Base-by-base conservation (phyloP, 2,329 filamentous ascomycete species). In the Lachnellula subtilissima region DNA sequence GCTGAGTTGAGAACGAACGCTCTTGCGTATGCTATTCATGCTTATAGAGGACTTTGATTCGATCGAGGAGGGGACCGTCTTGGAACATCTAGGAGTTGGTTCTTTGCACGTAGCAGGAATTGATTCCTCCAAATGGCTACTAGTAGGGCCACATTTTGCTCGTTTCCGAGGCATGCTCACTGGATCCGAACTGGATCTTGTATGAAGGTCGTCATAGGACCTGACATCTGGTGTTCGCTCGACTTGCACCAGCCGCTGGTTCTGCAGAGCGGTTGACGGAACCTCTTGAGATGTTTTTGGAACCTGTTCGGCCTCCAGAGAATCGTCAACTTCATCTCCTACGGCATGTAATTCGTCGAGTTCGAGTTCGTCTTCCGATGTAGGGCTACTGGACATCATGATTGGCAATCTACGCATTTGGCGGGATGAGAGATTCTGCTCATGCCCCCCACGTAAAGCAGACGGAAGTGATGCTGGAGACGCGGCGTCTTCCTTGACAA, bases 301-400 rank as follows among this genome's bases (percentile, higher is more conserved):
- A 22, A 23, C 12, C 35, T 56, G 46, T 5, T 35, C 17, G 22
- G 12, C 19, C 28, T 50, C 50, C 5, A 17, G n/a, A 39, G 59
- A 50, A 17, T 42, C 47, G 3, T 61, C 59, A 17, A 65, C 37
- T 19, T 55, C 17, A 11, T 70, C 67, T 28, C 58, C 62, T 17
- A 67, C 52, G 1, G 59, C 64, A 56, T 64, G 56, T 25, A 66
- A 60, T 8, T 61, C 42, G 35, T 49, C 64, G 32, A 68, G 14
- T 15, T 66, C 61, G 15, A 69, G 32, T 14, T 68, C 67, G 0
- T 65, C 59, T 48, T 68, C 67, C 12, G 59, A 52, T 17, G 23
- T 48, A 15, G 51, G 50, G 25, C 54, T 56, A 37, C 55, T 61
- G 7, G 49, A 52, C 46, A 22, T 25, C 5, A 53, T 8, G 5